These are phyloP conservation scores for Nakazawaea peltata DNA, from an alignment of 805 yeast species.

Conservation along the genomic window DNA sequence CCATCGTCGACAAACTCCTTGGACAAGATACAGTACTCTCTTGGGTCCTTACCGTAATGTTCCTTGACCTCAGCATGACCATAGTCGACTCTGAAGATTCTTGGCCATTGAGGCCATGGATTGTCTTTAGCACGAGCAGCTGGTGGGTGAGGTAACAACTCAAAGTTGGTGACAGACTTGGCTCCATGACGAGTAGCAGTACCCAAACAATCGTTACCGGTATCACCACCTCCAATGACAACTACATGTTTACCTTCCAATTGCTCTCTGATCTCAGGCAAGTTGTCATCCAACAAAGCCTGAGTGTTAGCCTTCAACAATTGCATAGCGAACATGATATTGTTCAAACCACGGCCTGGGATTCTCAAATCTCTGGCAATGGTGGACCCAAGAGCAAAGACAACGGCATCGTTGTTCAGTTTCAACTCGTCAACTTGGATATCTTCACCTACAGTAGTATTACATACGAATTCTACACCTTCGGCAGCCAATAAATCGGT, in stretches of 20 bases:
- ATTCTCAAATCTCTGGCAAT: conserved; percentile 92
- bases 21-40: conserved; percentile 92
- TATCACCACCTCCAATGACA: conserved; percentile 99
- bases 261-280: conserved; percentile 65
- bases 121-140: conserved; percentile 81
- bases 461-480: conserved; percentile 74
- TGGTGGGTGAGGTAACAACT: conserved; percentile 89
- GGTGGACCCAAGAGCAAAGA: conserved; percentile 90
- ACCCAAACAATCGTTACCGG: conserved; percentile 98
- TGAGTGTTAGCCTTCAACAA: conserved; percentile 82
- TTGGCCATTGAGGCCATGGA: conserved; percentile 99
- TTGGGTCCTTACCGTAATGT: conserved; percentile 95
- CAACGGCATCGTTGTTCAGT: conserved; percentile 67
- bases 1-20: conserved; percentile 95
- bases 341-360: conserved; percentile 86
- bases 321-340: conserved; percentile 93
- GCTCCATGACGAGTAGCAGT: conserved; percentile 98
- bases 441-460: conserved; percentile 80
- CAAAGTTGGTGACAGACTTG: conserved; percentile 87
- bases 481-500: conserved; percentile 84
- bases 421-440: conserved; percentile 64
- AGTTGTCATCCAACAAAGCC: conserved; percentile 74
- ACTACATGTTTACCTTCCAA: conserved; percentile 84
- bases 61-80: conserved; percentile 94
- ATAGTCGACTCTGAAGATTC: conserved; percentile 94